Conservation (phyloP, 305 asterid species). For the Fraxinus sp. region DNA sequence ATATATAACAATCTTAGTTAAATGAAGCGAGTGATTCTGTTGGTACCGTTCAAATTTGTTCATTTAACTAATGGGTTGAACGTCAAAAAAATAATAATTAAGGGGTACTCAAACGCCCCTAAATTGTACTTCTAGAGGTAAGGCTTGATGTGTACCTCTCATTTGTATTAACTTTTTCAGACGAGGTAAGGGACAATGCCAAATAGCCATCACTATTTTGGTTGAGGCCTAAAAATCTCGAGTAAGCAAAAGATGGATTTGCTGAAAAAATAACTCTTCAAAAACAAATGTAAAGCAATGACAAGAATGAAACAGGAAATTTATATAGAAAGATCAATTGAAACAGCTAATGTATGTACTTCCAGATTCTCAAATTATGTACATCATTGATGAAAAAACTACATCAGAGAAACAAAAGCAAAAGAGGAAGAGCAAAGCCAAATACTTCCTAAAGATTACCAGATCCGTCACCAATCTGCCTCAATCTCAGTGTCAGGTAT, state of each 20-base stretch:
- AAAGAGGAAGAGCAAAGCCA: background rate
- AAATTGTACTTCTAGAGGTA: background rate
- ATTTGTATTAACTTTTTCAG: background rate
- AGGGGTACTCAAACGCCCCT: background rate
- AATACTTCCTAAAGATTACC: conserved; percentile 32
- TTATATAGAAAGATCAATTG: conserved; percentile 16
- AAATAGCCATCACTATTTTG: background rate
- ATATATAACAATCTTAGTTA: background rate
- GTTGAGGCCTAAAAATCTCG: background rate
- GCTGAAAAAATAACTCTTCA: background rate
- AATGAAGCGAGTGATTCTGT: background rate
- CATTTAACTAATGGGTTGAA: background rate
- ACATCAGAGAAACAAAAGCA: conserved; percentile 6
- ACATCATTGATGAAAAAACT: conserved; percentile 29
- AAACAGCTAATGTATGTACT: conserved; percentile 12
- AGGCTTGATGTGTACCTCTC: background rate
- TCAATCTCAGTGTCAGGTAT: conserved; percentile 67
- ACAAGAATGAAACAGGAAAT: background rate
- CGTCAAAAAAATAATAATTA: too few relatives aligned
- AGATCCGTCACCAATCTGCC: conserved; percentile 48
- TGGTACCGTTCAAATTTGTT: background rate
- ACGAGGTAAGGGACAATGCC: background rate
- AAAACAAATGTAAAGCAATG: background rate
- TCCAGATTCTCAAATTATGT: conserved; percentile 31
- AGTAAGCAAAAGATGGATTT: background rate